Percentiles rank a stretch among this genome's conserved stretches.
These are phyloP conservation scores for Phragmites australis DNA, from an alignment of 176 grass and related monocot genomes.

Conservation along the genomic window DNA sequence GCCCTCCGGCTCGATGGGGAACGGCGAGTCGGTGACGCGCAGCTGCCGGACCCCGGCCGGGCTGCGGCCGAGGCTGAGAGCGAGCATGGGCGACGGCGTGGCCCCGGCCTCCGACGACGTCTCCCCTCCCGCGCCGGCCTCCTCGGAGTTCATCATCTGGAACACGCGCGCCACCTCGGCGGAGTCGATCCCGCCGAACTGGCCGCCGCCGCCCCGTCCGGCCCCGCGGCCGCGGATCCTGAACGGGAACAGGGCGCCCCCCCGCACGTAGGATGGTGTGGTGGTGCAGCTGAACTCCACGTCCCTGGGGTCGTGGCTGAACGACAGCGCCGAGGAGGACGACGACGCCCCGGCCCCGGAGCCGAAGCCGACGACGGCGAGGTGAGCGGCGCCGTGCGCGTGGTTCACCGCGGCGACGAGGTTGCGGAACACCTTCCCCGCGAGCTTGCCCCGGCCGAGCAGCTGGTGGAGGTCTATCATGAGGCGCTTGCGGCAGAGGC, in stretches of 20 bases:
- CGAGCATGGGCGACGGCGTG: conserved; percentile 64
- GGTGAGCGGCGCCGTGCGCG: not conserved
- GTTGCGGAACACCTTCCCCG: conserved; percentile 50
- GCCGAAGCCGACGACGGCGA: not conserved
- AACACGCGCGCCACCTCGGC: conserved; percentile 57
- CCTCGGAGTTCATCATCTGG: conserved; percentile 63
- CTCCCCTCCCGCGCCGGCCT: not conserved
- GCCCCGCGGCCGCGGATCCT: conserved; percentile 28
- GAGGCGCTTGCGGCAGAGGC: conserved; percentile 73
- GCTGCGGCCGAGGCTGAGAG: conserved; percentile 57
- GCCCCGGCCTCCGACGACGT: not conserved
- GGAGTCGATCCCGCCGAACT: conserved; percentile 34
- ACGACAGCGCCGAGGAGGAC: conserved; percentile 3
- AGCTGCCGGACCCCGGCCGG: conserved; percentile 53
- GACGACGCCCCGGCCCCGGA: not conserved
- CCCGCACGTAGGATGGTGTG: conserved; percentile 49
- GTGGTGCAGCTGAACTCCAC: conserved; percentile 94
- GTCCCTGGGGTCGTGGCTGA: conserved; percentile 47
- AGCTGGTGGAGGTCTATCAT: conserved; percentile 77
- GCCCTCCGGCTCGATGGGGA: conserved; percentile 59
- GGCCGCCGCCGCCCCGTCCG: not conserved
- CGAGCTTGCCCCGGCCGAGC: conserved; percentile 73
- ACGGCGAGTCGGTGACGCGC: conserved; percentile 89
- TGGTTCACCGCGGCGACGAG: conserved; percentile 48
- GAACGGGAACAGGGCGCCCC: conserved; percentile 29